Percentiles rank a stretch among this genome's conserved stretches.
Evolutionary conservation across 352 stramenopile genomes (phyloP).

Genomic region (Globisporangium cystogenes): DNA sequence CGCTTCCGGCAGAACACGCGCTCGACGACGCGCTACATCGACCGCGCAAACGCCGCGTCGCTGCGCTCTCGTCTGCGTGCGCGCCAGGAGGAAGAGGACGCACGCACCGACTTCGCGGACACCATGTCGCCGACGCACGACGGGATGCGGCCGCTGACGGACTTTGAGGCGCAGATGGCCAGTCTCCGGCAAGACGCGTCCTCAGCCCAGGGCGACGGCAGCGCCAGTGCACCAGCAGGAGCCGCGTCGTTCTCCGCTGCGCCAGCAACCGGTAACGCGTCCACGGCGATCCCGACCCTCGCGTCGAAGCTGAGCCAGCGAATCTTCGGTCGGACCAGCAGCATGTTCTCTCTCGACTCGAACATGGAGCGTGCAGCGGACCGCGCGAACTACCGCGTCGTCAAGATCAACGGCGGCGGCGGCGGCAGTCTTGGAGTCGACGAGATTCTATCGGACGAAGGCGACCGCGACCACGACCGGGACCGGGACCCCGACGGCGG

Average conservation of each 20-base stretch:
- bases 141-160: constrained; percentile 22
- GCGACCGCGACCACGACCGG: constrained; percentile 11
- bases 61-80: constrained; percentile 48
- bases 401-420: constrained; percentile 63
- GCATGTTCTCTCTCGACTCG: constrained; percentile 59
- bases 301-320: constrained; percentile 27
- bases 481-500: constrained; percentile 2
- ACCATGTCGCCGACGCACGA: constrained; percentile 22
- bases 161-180: constrained; percentile 53
- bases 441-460: constrained; percentile 14
- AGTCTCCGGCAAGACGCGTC: constrained; percentile 5
- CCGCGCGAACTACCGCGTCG: constrained; percentile 57
- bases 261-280: background rate
- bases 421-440: background rate
- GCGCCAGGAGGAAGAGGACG: constrained; percentile 39
- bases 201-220: constrained; percentile 6
- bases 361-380: constrained; percentile 8
- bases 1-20: constrained; percentile 74
- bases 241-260: constrained; percentile 13
- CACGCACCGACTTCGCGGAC: constrained; percentile 24
- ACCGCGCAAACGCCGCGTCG: constrained; percentile 60
- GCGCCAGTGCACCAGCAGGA: background rate
- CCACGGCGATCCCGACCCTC: constrained; percentile 11
- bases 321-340: constrained; percentile 37
- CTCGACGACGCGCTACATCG: constrained; percentile 72